Percentiles rank a stretch among this genome's conserved stretches.
Evolutionary conservation across 2,329 filamentous ascomycete species (phyloP).

Genomic region (Pseudogymnoascus sp.): DNA sequence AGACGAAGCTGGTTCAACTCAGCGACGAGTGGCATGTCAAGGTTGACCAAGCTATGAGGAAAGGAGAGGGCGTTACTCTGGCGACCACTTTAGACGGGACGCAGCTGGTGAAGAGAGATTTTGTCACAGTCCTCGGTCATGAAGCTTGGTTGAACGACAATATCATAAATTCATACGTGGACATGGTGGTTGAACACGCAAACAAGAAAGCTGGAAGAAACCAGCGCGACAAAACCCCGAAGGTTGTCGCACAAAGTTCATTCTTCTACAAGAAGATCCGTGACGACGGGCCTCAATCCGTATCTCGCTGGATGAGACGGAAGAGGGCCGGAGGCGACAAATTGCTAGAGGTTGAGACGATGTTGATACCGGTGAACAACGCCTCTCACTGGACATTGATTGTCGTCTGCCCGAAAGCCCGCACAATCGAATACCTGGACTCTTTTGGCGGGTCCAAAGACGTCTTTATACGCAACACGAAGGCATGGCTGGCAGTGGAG

Average conservation of each 20-base stretch:
- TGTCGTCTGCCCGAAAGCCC: slow-evolving; percentile 53
- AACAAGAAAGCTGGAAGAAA: slow-evolving; percentile 48
- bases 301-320: slow-evolving; percentile 49
- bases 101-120: background rate
- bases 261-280: slow-evolving; percentile 55
- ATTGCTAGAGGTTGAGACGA: slow-evolving; percentile 55
- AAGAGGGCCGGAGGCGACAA: slow-evolving; percentile 51
- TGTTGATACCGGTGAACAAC: slow-evolving; percentile 61
- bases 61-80: background rate
- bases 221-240: slow-evolving; percentile 41
- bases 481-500: slow-evolving; percentile 50
- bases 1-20: background rate
- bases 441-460: slow-evolving; percentile 43
- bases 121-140: background rate
- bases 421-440: slow-evolving; percentile 61
- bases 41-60: background rate
- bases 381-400: slow-evolving; percentile 65
- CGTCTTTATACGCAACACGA: slow-evolving; percentile 35
- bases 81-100: background rate
- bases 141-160: slow-evolving; percentile 62
- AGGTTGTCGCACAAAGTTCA: slow-evolving; percentile 55
- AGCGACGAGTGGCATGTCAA: background rate
- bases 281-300: slow-evolving; percentile 38
- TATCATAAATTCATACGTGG: slow-evolving; percentile 59
- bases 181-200: slow-evolving; percentile 50